Evolutionary conservation across 352 stramenopile species (phyloP), one percentile per base, ranked within the genome.

Genomic region (Phytophthora constricta): DNA sequence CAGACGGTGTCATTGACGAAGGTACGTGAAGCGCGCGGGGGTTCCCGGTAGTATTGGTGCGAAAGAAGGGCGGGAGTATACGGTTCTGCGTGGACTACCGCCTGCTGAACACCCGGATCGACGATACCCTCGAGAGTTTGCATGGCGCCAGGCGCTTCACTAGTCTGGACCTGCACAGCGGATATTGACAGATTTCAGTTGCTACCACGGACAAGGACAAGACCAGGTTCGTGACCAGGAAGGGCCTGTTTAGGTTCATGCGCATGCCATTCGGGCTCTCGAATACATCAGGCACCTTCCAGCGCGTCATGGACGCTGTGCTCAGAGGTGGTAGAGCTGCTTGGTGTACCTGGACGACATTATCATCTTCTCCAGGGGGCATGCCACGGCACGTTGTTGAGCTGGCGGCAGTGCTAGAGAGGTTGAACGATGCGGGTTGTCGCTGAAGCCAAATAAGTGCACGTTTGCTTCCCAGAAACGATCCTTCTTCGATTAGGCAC

Each of bases 291-390:
- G 49, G 42, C 2, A 75, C 67, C 0, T 79, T 79, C 28, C 66
- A 79, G n/a, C 22, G 62, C 1, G 47, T 78, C 23, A 74, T 74
- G 70, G 56, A 78, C 17, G 62, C 52, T 14, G 57, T 66, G 4
- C 31, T 79, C 5, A 48, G 71, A 17, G 60, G 62, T 5, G 14
- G 74, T 1, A 50, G 59, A n/a, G 41, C 11, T 74, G 66, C 20
- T 8, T 79, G 2, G 71, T 79, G 1, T 79, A 72, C 10, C 22
- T 79, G 3, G 62, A 78, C 27, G 70, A 78, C 23, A 54, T 78
- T 5, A 54, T 78, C 1, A 39, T 78, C 11, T 75, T 62, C 33
- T 46, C 61, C 0, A 68, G 66, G 14, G 66, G 62, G 39, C 5
- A 26, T 74, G 1, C 33, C 43, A 10, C 22, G 45, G 1, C 70